phyloP scores from a whole-genome alignment of 2,329 filamentous ascomycete genomes.

The Phaeoacremonium minimum region DNA sequence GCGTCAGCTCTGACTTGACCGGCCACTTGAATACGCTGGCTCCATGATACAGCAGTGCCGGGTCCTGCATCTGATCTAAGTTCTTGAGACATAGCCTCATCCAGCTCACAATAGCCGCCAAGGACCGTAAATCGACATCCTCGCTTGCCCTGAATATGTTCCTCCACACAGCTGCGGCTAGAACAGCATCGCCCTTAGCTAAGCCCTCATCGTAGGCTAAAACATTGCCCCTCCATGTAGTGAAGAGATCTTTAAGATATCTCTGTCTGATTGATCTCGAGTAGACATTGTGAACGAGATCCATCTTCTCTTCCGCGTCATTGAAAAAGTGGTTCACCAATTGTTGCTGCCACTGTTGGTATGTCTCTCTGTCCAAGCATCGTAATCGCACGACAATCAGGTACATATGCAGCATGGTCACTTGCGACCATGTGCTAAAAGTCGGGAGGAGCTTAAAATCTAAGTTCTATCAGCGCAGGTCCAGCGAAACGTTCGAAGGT shows the following conservation, averaged over 20 bases:
- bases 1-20: constrained; percentile 26
- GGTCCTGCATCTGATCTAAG: constrained; percentile 46
- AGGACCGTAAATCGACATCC: constrained; percentile 43
- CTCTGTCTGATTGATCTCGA: constrained; percentile 56
- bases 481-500: background rate
- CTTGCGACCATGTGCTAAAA: constrained; percentile 93
- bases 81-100: constrained; percentile 43
- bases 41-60: constrained; percentile 24
- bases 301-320: constrained; percentile 80
- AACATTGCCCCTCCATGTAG: constrained; percentile 86
- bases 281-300: constrained; percentile 68
- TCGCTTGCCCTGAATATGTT: constrained; percentile 76
- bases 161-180: constrained; percentile 84
- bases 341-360: constrained; percentile 79
- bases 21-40: constrained; percentile 38
- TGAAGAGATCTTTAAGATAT: constrained; percentile 82
- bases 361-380: constrained; percentile 65
- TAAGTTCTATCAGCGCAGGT: constrained; percentile 27
- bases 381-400: constrained; percentile 80
- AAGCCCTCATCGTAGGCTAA: constrained; percentile 82
- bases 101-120: constrained; percentile 54
- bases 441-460: constrained; percentile 77
- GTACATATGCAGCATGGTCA: constrained; percentile 96
- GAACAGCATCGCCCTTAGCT: constrained; percentile 69
- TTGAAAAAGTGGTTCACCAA: constrained; percentile 95